Evolutionary conservation across 331 rosid genomes (phyloP).

Genomic region (Acacia pycnantha): DNA sequence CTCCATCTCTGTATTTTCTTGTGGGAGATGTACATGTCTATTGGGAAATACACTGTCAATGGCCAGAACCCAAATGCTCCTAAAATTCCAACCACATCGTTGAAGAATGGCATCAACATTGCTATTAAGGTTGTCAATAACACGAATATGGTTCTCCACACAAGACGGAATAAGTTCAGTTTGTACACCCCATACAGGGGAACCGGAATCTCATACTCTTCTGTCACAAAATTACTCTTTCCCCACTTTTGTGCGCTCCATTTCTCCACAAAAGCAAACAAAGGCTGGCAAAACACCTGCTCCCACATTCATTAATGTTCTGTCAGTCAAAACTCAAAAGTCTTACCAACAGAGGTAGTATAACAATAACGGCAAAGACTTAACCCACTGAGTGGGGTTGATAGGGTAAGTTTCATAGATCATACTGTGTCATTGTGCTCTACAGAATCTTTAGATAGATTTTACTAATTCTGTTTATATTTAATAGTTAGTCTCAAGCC

Average conservation of each 20-base stretch:
- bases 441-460: too few relatives aligned
- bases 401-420: too few relatives aligned
- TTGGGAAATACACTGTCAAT: slow-evolving; percentile 63
- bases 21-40: slow-evolving; percentile 71
- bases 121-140: slow-evolving; percentile 58
- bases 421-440: too few relatives aligned
- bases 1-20: slow-evolving; percentile 58
- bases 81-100: slow-evolving; percentile 75
- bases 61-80: slow-evolving; percentile 93
- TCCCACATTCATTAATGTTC: not conserved
- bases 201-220: slow-evolving; percentile 56
- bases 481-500: too few relatives aligned
- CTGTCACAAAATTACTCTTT: slow-evolving; percentile 45
- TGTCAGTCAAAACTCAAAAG: not conserved
- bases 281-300: slow-evolving; percentile 65
- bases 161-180: slow-evolving; percentile 59
- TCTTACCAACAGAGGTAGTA: too few relatives aligned
- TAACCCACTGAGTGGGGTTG: too few relatives aligned
- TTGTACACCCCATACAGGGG: slow-evolving; percentile 51
- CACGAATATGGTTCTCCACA: slow-evolving; percentile 71
- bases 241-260: slow-evolving; percentile 61
- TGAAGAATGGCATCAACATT: slow-evolving; percentile 83
- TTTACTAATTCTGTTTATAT: too few relatives aligned
- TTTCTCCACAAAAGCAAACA: slow-evolving; percentile 76
- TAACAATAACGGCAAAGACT: too few relatives aligned